phyloP scores from a whole-genome alignment of 2,329 filamentous ascomycete genomes.

The Botrytis fabae region DNA sequence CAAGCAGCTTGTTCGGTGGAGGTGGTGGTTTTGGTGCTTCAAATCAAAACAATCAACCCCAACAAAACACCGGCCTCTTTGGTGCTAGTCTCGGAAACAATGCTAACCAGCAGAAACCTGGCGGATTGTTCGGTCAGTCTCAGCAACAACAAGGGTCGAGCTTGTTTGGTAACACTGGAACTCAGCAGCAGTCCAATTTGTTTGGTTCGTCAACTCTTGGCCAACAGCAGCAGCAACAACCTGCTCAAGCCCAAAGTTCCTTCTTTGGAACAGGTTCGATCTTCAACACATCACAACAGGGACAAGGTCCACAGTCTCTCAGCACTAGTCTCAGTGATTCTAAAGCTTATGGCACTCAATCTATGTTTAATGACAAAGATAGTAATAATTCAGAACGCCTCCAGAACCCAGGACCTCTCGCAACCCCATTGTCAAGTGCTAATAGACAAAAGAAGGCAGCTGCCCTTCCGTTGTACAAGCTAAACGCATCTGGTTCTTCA shows the following conservation, averaged over 20 bases:
- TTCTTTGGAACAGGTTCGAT: constrained; percentile 60
- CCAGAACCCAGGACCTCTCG: constrained; percentile 81
- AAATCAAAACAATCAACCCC: constrained; percentile 44
- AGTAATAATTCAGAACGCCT: constrained; percentile 53
- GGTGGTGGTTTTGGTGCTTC: constrained; percentile 40
- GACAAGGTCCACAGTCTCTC: constrained; percentile 58
- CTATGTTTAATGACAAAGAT: constrained; percentile 70
- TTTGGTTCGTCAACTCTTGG: constrained; percentile 37
- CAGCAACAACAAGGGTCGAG: constrained; percentile 44
- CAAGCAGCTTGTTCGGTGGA: constrained; percentile 3
- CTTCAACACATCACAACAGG: constrained; percentile 57
- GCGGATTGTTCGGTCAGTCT: constrained; percentile 50
- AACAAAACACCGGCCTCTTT: constrained; percentile 51
- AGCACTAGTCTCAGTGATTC: constrained; percentile 78
- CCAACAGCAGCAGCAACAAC: constrained; percentile 41
- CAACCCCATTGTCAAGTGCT: constrained; percentile 78
- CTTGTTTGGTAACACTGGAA: constrained; percentile 52
- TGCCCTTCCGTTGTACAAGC: constrained; percentile 81
- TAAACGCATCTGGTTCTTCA: constrained; percentile 71
- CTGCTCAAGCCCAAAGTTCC: constrained; percentile 51
- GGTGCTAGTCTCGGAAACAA: constrained; percentile 43
- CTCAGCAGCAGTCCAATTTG: constrained; percentile 35
- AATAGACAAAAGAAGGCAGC: constrained; percentile 74
- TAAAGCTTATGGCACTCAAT: constrained; percentile 87
- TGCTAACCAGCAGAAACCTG: constrained; percentile 54